Percentiles rank a stretch among this genome's conserved stretches.
These are phyloP conservation scores for Neckera pumila DNA, from an alignment of 225 moss, liverwort and hornwort genomes.

Conservation along the genomic window DNA sequence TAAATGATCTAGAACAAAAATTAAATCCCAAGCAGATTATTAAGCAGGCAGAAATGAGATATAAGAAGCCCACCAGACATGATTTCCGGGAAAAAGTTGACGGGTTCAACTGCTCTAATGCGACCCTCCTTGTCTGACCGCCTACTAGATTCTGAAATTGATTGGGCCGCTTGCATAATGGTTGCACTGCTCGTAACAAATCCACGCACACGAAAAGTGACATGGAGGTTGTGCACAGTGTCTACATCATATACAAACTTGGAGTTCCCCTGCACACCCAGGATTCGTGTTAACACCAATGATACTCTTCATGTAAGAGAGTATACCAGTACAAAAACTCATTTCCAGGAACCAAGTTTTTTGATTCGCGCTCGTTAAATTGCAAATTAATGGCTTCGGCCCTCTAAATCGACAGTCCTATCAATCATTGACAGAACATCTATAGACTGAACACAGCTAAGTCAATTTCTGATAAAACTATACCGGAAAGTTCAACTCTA, in stretches of 20 bases:
- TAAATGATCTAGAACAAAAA: neutral
- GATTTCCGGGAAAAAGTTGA: constrained; percentile 54
- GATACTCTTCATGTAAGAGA: neutral
- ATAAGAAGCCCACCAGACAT: constrained; percentile 23
- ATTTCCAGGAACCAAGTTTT: neutral
- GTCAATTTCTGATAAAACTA: neutral
- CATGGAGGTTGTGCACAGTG: constrained; percentile 58
- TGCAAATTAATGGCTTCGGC: neutral
- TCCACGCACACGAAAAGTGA: constrained; percentile 44
- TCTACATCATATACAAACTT: constrained; percentile 81
- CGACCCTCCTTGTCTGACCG: constrained; percentile 49
- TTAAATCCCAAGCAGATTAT: neutral
- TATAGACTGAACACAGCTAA: neutral
- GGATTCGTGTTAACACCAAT: neutral
- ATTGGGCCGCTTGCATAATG: constrained; percentile 53
- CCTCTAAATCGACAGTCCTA: neutral
- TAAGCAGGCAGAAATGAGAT: neutral
- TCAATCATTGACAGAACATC: neutral
- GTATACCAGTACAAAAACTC: neutral
- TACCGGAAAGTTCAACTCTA: neutral
- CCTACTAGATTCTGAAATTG: constrained; percentile 38
- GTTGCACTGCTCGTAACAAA: constrained; percentile 48
- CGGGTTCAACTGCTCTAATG: constrained; percentile 33
- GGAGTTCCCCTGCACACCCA: constrained; percentile 69
- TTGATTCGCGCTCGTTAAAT: neutral